Base-by-base conservation (phyloP, 2,329 filamentous ascomycete species). In the Talaromyces sp. region DNA sequence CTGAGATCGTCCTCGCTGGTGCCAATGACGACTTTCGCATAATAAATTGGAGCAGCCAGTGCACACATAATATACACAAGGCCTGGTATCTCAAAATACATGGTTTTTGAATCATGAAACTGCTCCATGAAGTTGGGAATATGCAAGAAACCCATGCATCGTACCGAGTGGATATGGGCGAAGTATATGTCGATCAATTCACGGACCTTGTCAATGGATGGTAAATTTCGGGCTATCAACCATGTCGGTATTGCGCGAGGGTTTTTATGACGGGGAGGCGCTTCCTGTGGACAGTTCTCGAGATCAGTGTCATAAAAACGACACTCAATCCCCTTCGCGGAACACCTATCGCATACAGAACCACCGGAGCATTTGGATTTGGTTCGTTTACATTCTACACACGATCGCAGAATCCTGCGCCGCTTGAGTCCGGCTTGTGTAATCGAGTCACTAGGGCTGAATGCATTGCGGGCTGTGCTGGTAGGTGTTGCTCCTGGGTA, bases 41-140 rank as follows among this genome's bases (percentile, higher is more conserved):
- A 63, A 19, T 47, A 63, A 41, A 63, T 45, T 2, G 61, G 50
- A 37, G 61, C 61, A 58, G 61, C 61, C 1, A 63, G 39, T n/a
- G 61, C 61, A 63, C 61, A 63, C 52, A 63, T 63, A 9, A 58
- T 63, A n/a, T 63, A 63, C 11, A 63, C 45, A 13, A 63, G 61
- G 11, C 61, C 61, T 10, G 61, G 57, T 0, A 49, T 14, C 35
- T 63, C 61, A 5, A 52, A 8, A 52, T 63, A 63, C n/a, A 63
- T 39, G 24, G 41, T 63, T 33, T 31, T 54, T 10, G 49, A 54
- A 41, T 57, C 31, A 7, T 39, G 52, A 24, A 63, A 63, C 11
- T 43, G 61, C n/a, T 57, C 61, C 61, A 63, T 63, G 19, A 63
- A 63, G 27, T 39, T 63, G 13, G 61, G 61, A 43, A 63, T 57